Percentiles rank a stretch among this genome's conserved stretches.
phyloP scores from a whole-genome alignment of 2,329 filamentous ascomycete species.

The Ceratocystis colombiana region DNA sequence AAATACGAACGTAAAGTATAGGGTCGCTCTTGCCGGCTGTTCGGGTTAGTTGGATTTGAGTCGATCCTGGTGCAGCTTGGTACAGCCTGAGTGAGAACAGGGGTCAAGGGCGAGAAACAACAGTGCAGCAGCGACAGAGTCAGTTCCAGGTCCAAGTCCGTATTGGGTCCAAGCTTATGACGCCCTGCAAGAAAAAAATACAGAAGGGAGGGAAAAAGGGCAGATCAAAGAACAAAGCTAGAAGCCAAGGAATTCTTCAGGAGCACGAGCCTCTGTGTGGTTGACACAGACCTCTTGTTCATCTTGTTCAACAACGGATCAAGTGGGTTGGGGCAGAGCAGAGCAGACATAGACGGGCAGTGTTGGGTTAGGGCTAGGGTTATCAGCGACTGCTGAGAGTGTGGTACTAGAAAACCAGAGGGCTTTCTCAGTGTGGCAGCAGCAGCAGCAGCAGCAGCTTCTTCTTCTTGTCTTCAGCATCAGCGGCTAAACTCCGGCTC shows the following conservation, averaged over 20 bases:
- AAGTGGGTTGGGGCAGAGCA: too few relatives aligned
- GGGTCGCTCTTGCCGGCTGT: background rate
- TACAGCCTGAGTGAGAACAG: background rate
- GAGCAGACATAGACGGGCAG: background rate
- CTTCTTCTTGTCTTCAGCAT: background rate
- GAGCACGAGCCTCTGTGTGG: background rate
- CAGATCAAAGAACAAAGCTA: conserved; percentile 4
- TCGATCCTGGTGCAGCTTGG: background rate
- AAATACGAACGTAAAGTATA: background rate
- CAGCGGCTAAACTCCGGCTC: background rate
- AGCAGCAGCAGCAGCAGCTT: too few relatives aligned
- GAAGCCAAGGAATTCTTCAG: background rate
- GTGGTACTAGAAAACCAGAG: background rate
- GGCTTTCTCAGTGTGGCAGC: background rate
- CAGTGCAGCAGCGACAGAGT: conserved; percentile 4
- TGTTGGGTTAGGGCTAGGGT: background rate
- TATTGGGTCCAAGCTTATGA: background rate
- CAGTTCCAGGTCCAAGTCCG: background rate
- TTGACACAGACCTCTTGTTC: conserved; percentile 5
- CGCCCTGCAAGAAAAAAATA: background rate
- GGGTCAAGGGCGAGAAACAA: conserved; percentile 2
- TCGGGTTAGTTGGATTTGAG: background rate
- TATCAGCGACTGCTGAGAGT: background rate
- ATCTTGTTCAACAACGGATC: background rate
- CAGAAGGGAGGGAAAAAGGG: background rate